Percentiles rank a stretch among this genome's conserved stretches.
Conservation (phyloP, 495 filamentous ascomycete genomes). For the Hypoxylon cercidicola region DNA sequence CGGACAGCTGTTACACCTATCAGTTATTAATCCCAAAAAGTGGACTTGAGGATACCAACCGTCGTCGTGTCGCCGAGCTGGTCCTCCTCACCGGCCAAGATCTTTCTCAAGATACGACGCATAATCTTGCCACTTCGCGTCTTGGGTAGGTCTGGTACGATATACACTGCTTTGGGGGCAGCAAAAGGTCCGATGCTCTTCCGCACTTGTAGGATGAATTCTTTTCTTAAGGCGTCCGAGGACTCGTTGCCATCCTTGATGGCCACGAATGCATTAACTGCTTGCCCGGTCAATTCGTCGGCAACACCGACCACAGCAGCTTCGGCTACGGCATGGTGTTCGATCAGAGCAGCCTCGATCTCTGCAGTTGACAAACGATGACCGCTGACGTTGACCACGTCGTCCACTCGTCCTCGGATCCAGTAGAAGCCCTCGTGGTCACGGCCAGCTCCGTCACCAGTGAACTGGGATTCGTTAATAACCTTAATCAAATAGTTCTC, state of each 20-base stretch:
- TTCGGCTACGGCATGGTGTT: conserved; percentile 90
- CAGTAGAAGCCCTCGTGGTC: conserved; percentile 99
- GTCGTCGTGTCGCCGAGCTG: conserved; percentile 93
- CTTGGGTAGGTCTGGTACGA: conserved; percentile 94
- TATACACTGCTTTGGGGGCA: conserved; percentile 90
- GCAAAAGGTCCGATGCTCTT: conserved; percentile 98
- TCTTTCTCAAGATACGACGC: conserved; percentile 96
- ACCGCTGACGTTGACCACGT: conserved; percentile 97
- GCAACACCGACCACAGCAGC: conserved; percentile 93
- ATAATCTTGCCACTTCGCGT: conserved; percentile 98
- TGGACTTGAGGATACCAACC: conserved; percentile 62
- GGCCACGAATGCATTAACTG: conserved; percentile 95
- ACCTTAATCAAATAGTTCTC: conserved; percentile 8
- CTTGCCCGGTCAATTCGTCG: conserved; percentile 95
- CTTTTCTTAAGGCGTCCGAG: conserved; percentile 86
- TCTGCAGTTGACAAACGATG: conserved; percentile 97
- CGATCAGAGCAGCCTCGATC: conserved; percentile 95
- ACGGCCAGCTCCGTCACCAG: conserved; percentile 94
- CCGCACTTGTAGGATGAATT: conserved; percentile 91
- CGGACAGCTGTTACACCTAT: conserved; percentile 74
- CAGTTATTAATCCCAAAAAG: conserved; percentile 42
- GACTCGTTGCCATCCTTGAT: conserved; percentile 87
- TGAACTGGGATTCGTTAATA: conserved; percentile 75
- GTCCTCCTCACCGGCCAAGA: conserved; percentile 95
- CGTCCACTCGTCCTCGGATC: conserved; percentile 98